Percentiles rank a stretch among this genome's conserved stretches.
These are phyloP conservation scores for Eucalyptus polybractea DNA, from an alignment of 345 rosid genomes.

Conservation along the genomic window DNA sequence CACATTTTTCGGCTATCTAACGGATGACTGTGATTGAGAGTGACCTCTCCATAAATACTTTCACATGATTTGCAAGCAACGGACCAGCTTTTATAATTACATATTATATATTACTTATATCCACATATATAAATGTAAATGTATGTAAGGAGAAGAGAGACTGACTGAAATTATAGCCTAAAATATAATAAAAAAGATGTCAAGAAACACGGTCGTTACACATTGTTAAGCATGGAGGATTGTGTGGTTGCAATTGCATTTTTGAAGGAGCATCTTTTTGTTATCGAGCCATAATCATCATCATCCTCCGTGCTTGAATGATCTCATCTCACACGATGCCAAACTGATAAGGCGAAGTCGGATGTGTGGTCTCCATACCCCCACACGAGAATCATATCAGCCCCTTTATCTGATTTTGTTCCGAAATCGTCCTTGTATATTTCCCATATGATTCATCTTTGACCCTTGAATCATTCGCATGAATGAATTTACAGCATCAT, in stretches of 20 bases:
- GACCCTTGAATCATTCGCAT: neutral
- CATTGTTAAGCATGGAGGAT: neutral
- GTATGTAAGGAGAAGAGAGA: neutral
- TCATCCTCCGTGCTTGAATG: neutral
- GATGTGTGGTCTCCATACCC: neutral
- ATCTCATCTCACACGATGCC: neutral
- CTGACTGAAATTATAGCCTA: fast-evolving
- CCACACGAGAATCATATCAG: neutral
- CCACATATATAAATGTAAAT: neutral
- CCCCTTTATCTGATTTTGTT: neutral
- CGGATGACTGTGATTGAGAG: neutral
- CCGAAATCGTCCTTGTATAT: neutral
- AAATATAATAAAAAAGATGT: neutral
- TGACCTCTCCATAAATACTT: neutral
- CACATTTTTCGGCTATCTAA: neutral
- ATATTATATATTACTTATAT: neutral
- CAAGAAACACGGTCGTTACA: neutral
- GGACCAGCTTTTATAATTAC: neutral
- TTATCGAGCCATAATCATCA: neutral
- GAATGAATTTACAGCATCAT: neutral
- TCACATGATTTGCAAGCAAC: neutral
- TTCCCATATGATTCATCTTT: neutral
- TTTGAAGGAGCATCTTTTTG: neutral
- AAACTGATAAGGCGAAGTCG: neutral
- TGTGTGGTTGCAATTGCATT: neutral